Base-by-base conservation (phyloP, 805 yeast species). In the Myxozyma neglecta region DNA sequence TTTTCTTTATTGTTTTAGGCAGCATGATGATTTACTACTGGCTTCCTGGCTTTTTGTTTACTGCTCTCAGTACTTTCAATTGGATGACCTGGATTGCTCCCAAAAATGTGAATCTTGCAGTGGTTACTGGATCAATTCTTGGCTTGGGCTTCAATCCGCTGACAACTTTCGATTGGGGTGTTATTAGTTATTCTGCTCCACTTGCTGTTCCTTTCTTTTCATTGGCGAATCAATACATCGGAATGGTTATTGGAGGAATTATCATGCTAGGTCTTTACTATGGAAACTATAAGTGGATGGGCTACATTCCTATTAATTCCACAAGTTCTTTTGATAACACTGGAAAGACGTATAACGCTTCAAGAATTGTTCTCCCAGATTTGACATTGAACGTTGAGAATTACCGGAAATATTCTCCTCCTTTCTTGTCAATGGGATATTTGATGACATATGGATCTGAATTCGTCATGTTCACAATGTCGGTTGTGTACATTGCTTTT, bases 31-130 rank as follows among this genome's bases (percentile, higher is more conserved):
- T 77, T 3, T 85, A 84, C 79, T 79, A 81, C 67, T 85, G 85
- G 82, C 69, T 86, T 63, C 89, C 89, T 16, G 86, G 83, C 48
- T 85, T 77, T 70, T 74, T 87, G 46, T 83, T 84, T 73, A 79
- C 79, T 35, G 88, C 84, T n/a, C 74, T 87, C 61, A 80, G 87
- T 1, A 77, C 79, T 66, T 85, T 87, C 70, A 69, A 75, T 32
- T 85, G 87, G 79, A 81, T 85, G 48, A 79, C 86, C 32, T 87
- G 91, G 90, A 84, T 85, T 55, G 79, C 78, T n/a, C 82, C 82
- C 20, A 73, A 83, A 47, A 84, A 84, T 70, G 81, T 81, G 53
- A 79, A 79, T 16, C 80, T 86, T 18, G 85, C 85, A 66, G 87
- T 84, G 70, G 75, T 87, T 20, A 86, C 87, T 67, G 93, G 93